Conservation (phyloP, 2,329 filamentous ascomycete genomes). For the Pseudocercospora fuligena region DNA sequence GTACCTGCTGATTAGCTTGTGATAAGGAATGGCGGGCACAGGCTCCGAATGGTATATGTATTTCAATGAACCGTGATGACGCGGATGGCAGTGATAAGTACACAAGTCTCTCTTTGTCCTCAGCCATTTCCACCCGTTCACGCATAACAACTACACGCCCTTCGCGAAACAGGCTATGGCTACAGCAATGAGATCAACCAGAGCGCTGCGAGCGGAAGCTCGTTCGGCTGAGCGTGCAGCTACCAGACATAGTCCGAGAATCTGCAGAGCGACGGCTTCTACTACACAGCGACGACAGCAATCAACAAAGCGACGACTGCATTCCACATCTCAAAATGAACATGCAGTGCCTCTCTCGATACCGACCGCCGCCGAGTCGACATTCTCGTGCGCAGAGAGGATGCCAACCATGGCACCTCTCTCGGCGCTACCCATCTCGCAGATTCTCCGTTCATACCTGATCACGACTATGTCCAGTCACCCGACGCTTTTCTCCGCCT, state of each 20-base stretch:
- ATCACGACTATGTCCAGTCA: constrained; percentile 74
- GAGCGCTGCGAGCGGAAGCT: not conserved
- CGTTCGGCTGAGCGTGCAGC: not conserved
- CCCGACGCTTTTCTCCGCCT: constrained; percentile 69
- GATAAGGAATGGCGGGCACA: not conserved
- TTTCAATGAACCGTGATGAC: constrained; percentile 3
- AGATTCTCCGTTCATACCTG: constrained; percentile 70
- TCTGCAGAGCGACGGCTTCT: not conserved
- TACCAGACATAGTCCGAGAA: not conserved
- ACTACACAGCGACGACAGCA: constrained; percentile 14
- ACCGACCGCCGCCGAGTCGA: constrained; percentile 2
- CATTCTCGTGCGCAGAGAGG: not conserved
- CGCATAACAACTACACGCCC: not conserved
- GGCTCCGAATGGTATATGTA: not conserved
- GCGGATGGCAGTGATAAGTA: constrained; percentile 1
- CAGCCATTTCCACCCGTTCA: not conserved
- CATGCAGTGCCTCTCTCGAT: constrained; percentile 15
- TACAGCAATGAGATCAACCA: not conserved
- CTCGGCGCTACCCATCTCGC: constrained; percentile 68
- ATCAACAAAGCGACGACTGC: constrained; percentile 20
- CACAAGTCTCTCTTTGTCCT: not conserved
- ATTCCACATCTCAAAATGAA: constrained; percentile 23
- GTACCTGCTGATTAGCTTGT: constrained; percentile 1
- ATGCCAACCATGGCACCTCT: constrained; percentile 52
- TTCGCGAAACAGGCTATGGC: not conserved